These are phyloP conservation scores for Sporobolomyces roseus DNA, from an alignment of 768 basidiomycete species.

Conservation along the genomic window DNA sequence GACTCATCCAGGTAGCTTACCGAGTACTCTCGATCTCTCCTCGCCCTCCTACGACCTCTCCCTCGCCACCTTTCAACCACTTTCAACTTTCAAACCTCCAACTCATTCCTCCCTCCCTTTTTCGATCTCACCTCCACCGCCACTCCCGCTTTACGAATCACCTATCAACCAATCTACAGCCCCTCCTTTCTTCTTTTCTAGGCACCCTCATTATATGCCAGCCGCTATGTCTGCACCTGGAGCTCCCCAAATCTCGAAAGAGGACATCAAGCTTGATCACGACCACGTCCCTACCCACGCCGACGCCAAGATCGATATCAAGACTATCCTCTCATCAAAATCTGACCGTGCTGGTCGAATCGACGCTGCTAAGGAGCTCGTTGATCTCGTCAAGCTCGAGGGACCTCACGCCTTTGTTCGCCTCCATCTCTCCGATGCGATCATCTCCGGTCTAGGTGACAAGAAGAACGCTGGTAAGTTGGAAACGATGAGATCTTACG, in stretches of 20 bases:
- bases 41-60: too few relatives aligned
- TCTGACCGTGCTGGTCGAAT: conserved; percentile 40
- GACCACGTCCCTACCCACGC: not conserved
- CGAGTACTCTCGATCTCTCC: not conserved
- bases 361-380: conserved; percentile 43
- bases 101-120: not conserved
- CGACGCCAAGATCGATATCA: conserved; percentile 43
- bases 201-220: conserved; percentile 18
- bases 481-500: not conserved
- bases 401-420: conserved; percentile 41
- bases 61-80: not conserved
- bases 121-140: too few relatives aligned
- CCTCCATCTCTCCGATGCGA: conserved; percentile 43
- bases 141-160: too few relatives aligned
- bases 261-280: conserved; percentile 36
- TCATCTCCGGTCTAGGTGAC: conserved; percentile 55
- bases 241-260: conserved; percentile 32
- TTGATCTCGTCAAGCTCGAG: conserved; percentile 42
- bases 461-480: conserved; percentile 73
- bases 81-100: too few relatives aligned
- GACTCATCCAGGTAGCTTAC: not conserved
- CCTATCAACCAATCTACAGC: too few relatives aligned
- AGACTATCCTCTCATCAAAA: conserved; percentile 37
- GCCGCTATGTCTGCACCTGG: conserved; percentile 32
- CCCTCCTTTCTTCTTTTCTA: not conserved